Evolutionary conservation across 495 filamentous ascomycete species (phyloP), one percentile per base, ranked within the genome.

Genomic region (Tricharina praecox): DNA sequence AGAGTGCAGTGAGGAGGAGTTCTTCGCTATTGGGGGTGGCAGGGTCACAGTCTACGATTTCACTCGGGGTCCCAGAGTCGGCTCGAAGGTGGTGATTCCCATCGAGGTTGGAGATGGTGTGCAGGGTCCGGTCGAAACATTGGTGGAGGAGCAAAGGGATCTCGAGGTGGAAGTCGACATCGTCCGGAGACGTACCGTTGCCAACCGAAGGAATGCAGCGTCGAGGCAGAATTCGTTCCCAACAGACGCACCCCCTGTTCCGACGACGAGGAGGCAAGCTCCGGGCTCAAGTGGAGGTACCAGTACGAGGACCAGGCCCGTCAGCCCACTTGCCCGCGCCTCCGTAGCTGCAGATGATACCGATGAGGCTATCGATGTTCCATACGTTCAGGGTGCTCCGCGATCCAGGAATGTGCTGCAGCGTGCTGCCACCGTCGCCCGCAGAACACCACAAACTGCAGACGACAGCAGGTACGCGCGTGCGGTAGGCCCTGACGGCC

Each of bases 101-200:
- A 78, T 92, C 50, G 84, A 90, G 61, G 74, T 90, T 46, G 84
- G 84, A 2, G 75, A 76, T 37, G 34, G 73, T 72, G 45, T 77
- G 76, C 10, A 81, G 82, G 63, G 65, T 74, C 57, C 55, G 4
- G 53, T 56, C 23, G 58, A 61, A 45, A 54, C 53, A 1, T 64
- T 92, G 1, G 72, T 75, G 57, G 84, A 92, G 54, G 79, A 82
- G 50, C 71, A 78, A 46, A 73, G 79, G 13, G 84, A 85, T 54
- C 69, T 87, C 44, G 84, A 82, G 50, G 75, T 77, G 2, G 84
- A 88, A 60, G 82, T 92, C 19, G 83, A 83, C 51, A 73, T 92
- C 50, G 81, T 81, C 40, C 75, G 84, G 51, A 70, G 81, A 49
- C 68, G 84, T 49, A 88, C 84, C 10, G 73, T 78, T 15, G 74